Evolutionary conservation across 148 eudicot species (phyloP), one percentile per base, ranked within the genome.

Genomic region (Fagopyrum homotropicum): DNA sequence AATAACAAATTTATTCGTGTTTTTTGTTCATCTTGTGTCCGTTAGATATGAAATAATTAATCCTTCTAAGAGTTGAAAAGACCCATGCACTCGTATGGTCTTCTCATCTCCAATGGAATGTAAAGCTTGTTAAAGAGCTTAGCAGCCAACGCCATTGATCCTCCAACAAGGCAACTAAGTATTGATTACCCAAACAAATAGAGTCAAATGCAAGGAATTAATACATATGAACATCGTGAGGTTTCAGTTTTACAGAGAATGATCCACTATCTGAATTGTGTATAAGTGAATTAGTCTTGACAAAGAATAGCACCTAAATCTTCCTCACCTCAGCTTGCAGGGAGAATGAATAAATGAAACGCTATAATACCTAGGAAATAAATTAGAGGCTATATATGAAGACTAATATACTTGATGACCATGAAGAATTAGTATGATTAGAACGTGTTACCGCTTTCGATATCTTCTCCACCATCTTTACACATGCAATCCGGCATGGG

Each of bases 401-500:
- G 14, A 43, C 71, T 66, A 66, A 66, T 66, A 66, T 66, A 66
- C 71, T 66, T 40, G 47, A 43, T 43, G 63, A 57, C 60, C 51
- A 1, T 75, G 45, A 55, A 44, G 11, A 59, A 29, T 50, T 30
- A 17, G 66, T 57, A 26, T 40, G 45, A 69, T 46, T 64, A 64
- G 68, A 54, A 75, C 15, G 64, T 74, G 75, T 79, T 88, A 79
- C 79, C 78, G 15, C 80, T 76, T 74, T 75, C 79, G 63, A 70
- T 51, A 75, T 49, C 72, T 17, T 69, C 16, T 60, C 82, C 79
- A 69, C 83, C 72, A 30, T 84, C 86, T 64, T 83, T 84, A 82
- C 98, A 95, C 99, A 95, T 90, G 82, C 99, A 95, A 83, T 92
- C 99, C 35, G 99, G 99, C 91, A 92, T 90, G 22, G 99, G 99